These are phyloP conservation scores for Claviceps paspali DNA, from an alignment of 2,329 filamentous ascomycete species.

Conservation along the genomic window DNA sequence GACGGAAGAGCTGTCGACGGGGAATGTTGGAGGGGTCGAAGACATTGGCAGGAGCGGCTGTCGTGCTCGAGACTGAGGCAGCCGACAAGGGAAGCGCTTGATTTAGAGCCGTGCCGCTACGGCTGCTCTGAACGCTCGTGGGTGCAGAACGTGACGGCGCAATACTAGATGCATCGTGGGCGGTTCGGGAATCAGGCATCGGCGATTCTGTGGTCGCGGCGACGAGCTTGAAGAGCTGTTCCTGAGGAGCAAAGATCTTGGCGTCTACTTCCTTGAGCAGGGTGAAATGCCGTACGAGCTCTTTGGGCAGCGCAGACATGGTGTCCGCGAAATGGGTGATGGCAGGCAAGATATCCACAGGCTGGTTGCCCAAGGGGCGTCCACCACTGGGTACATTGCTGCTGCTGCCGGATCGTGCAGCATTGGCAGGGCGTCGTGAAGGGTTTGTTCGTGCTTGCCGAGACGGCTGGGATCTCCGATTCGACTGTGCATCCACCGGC, in stretches of 20 bases:
- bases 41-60: slow-evolving; percentile 20
- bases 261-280: slow-evolving; percentile 95
- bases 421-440: slow-evolving; percentile 35
- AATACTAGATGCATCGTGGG: slow-evolving; percentile 29
- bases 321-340: slow-evolving; percentile 75
- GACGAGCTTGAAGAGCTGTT: slow-evolving; percentile 63
- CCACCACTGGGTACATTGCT: slow-evolving; percentile 31
- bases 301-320: slow-evolving; percentile 81
- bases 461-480: slow-evolving; percentile 46
- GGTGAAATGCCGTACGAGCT: slow-evolving; percentile 90
- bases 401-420: slow-evolving; percentile 25
- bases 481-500: slow-evolving; percentile 27
- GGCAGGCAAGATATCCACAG: slow-evolving; percentile 51
- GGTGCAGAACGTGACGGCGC: slow-evolving; percentile 28
- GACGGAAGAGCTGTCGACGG: slow-evolving; percentile 60
- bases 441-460: slow-evolving; percentile 53
- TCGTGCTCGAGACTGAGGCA: slow-evolving; percentile 25
- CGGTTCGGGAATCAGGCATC: slow-evolving; percentile 28
- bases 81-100: slow-evolving; percentile 19
- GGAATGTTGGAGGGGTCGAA: slow-evolving; percentile 44
- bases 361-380: slow-evolving; percentile 34
- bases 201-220: slow-evolving; percentile 42
- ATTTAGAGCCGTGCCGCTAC: slow-evolving; percentile 22
- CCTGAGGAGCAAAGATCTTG: slow-evolving; percentile 81
- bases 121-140: slow-evolving; percentile 36